Evolutionary conservation across 345 rosid species (phyloP).

Genomic region (Camelina neglecta): DNA sequence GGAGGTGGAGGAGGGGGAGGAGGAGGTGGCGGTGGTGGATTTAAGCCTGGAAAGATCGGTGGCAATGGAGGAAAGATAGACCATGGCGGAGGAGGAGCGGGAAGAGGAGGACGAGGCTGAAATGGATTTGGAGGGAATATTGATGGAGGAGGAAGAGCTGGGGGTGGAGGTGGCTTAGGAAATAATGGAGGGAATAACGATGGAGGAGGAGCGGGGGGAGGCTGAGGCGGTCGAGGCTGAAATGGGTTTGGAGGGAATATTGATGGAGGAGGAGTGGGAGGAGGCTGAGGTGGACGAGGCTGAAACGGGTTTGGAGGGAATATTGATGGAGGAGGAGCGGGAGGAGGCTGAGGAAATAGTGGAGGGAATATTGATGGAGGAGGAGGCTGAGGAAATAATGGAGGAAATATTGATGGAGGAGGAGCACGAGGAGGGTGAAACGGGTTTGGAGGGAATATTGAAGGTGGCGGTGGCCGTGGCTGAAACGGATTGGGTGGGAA

Average conservation of each 20-base stretch:
- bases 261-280: constrained; percentile 17
- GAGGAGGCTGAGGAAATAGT: constrained; percentile 5
- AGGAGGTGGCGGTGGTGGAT: constrained; percentile 36
- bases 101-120: constrained; percentile 35
- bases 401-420: constrained; percentile 40
- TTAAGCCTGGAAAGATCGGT: constrained; percentile 38
- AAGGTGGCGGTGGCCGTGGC: constrained; percentile 29
- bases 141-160: constrained; percentile 23
- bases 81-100: constrained; percentile 37
- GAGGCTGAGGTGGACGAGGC: constrained; percentile 18
- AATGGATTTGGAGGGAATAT: constrained; percentile 36
- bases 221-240: constrained; percentile 26
- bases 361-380: constrained; percentile 41
- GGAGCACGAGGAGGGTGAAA: constrained; percentile 22
- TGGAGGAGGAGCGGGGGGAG: constrained; percentile 35
- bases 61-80: constrained; percentile 47
- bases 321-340: constrained; percentile 23
- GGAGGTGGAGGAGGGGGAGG: constrained; percentile 42
- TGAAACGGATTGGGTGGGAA: constrained; percentile 32
- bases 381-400: constrained; percentile 20
- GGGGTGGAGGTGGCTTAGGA: constrained; percentile 20
- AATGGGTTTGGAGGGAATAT: constrained; percentile 42
- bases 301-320: constrained; percentile 43
- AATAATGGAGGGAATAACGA: constrained; percentile 32
- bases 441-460: constrained; percentile 24